Evolutionary conservation across 352 stramenopile species (phyloP).

Genomic region (Blastocystis sp.): DNA sequence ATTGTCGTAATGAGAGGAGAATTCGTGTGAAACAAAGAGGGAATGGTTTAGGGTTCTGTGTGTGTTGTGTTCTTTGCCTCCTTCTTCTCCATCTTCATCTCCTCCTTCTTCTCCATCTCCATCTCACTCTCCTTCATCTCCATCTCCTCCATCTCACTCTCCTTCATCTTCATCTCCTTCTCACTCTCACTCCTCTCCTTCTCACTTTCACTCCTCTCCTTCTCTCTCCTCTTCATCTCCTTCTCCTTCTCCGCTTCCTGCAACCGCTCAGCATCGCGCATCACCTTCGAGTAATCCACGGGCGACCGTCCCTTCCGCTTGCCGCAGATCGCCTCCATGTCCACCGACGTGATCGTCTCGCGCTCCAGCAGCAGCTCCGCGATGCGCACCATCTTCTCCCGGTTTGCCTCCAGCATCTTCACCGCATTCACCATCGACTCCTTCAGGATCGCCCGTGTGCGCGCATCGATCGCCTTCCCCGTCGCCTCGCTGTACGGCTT

Average conservation of each 20-base stretch:
- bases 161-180: not conserved
- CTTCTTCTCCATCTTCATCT: not conserved
- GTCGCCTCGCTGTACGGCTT: slow-evolving; percentile 61
- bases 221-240: slow-evolving; percentile 10
- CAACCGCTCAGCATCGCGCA: slow-evolving; percentile 65
- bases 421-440: slow-evolving; percentile 31
- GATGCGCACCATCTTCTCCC: slow-evolving; percentile 25
- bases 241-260: slow-evolving; percentile 10
- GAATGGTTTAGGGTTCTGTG: no score
- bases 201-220: not conserved
- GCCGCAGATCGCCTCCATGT: slow-evolving; percentile 54
- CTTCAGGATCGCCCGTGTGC: slow-evolving; percentile 16
- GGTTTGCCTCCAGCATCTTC: slow-evolving; percentile 45
- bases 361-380: slow-evolving; percentile 43
- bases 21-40: no score
- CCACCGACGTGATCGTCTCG: slow-evolving; percentile 57
- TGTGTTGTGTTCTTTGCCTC: not conserved
- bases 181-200: slow-evolving; percentile 9
- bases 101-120: not conserved
- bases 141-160: not conserved
- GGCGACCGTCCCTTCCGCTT: slow-evolving; percentile 6
- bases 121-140: not conserved
- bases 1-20: no score
- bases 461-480: slow-evolving; percentile 11
- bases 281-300: slow-evolving; percentile 36